These are phyloP conservation scores for Pyrus hybrid DNA, from an alignment of 331 rosid genomes.

Conservation along the genomic window DNA sequence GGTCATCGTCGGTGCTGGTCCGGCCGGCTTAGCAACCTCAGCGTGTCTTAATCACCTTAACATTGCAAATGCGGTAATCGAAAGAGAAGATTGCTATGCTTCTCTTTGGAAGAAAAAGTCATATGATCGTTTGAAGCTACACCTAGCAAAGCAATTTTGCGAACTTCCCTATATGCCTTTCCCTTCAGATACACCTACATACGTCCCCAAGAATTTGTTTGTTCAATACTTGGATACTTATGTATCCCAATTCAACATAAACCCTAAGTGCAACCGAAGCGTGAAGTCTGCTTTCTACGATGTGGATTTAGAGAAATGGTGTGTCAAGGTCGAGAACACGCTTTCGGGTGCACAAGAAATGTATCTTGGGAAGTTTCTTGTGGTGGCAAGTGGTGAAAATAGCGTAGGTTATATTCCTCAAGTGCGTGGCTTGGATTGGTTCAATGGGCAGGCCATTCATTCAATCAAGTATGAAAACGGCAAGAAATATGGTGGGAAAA, in stretches of 20 bases:
- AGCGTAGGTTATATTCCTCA: constrained; percentile 29
- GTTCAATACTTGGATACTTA: constrained; percentile 39
- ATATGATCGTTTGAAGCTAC: constrained; percentile 60
- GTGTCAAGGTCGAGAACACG: constrained; percentile 15
- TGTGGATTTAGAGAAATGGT: constrained; percentile 22
- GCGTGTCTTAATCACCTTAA: constrained; percentile 46
- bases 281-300: constrained; percentile 28
- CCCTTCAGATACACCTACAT: constrained; percentile 23
- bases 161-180: constrained; percentile 42
- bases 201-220: constrained; percentile 30
- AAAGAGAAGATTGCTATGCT: constrained; percentile 47
- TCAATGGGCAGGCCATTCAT: constrained; percentile 39
- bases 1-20: constrained; percentile 56
- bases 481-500: constrained; percentile 18
- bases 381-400: constrained; percentile 57
- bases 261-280: constrained; percentile 4
- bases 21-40: constrained; percentile 52
- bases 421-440: constrained; percentile 26
- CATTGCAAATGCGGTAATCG: constrained; percentile 37
- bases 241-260: constrained; percentile 13
- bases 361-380: constrained; percentile 28
- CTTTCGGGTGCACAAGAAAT: neutral
- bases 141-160: constrained; percentile 45
- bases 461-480: constrained; percentile 37
- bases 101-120: constrained; percentile 57